These are phyloP conservation scores for Cymbidium sinense DNA, from an alignment of 106 monocot genomes.

Conservation along the genomic window DNA sequence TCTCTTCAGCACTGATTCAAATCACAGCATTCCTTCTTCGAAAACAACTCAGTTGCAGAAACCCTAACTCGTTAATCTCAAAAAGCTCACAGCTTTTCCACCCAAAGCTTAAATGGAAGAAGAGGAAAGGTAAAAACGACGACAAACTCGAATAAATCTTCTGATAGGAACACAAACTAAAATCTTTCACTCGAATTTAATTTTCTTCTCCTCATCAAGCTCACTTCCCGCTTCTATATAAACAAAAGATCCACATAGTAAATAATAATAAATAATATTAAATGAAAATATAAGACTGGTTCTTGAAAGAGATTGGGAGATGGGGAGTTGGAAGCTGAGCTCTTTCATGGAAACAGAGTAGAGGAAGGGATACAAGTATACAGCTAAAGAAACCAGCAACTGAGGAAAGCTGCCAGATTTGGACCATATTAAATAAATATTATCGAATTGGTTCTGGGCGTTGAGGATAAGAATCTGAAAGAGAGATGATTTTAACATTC, in stretches of 20 bases:
- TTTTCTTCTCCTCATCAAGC: not conserved
- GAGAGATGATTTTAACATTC: not conserved
- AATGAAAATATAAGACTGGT: not conserved
- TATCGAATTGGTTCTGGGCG: not conserved
- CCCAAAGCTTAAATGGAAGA: not conserved
- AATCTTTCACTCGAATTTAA: not conserved
- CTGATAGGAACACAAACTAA: not conserved
- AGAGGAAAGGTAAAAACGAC: not conserved
- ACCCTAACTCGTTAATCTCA: too few relatives aligned
- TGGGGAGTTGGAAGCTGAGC: not conserved
- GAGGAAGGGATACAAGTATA: not conserved
- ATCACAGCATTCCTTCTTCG: not conserved
- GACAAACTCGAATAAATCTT: too few relatives aligned
- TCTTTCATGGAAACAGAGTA: conserved; percentile 9
- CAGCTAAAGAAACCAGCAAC: not conserved
- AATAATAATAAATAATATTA: not conserved
- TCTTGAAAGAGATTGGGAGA: not conserved
- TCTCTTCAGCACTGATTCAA: not conserved
- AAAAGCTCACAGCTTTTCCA: too few relatives aligned
- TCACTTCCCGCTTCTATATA: not conserved
- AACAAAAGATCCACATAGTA: not conserved
- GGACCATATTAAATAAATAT: not conserved
- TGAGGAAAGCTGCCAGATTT: not conserved
- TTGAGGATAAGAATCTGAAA: not conserved
- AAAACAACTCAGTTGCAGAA: not conserved